These are phyloP conservation scores for Daedalea quercina DNA, from an alignment of 768 basidiomycete species.

Conservation along the genomic window DNA sequence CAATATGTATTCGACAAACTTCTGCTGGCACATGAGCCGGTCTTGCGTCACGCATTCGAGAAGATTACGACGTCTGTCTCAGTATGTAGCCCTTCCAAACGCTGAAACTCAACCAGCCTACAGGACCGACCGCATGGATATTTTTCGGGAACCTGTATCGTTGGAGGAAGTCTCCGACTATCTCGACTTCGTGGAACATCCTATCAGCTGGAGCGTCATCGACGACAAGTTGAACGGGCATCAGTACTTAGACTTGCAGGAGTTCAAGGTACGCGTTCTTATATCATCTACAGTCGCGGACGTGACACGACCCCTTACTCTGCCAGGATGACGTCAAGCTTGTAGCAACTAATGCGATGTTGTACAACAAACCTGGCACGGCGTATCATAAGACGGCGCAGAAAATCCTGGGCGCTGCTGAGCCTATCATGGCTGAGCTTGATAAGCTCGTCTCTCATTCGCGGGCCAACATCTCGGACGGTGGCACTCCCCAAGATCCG, in stretches of 20 bases:
- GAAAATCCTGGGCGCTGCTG: conserved; percentile 43
- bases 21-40: conserved; percentile 61
- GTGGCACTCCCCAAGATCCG: background rate
- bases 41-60: conserved; percentile 60
- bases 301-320: background rate
- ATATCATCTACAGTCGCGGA: background rate
- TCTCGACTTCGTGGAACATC: conserved; percentile 74
- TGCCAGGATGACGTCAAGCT: conserved; percentile 72
- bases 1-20: conserved; percentile 55
- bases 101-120: background rate
- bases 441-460: conserved; percentile 14
- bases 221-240: conserved; percentile 75
- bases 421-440: conserved; percentile 38
- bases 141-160: conserved; percentile 82
- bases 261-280: conserved; percentile 52
- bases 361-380: conserved; percentile 79
- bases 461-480: background rate
- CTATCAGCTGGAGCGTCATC: conserved; percentile 87
- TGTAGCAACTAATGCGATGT: conserved; percentile 78
- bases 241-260: conserved; percentile 71
- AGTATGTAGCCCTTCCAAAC: background rate
- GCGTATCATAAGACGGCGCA: conserved; percentile 63
- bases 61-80: conserved; percentile 58
- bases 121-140: conserved; percentile 67
- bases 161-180: conserved; percentile 82